These are phyloP conservation scores for Pseudogymnoascus sp. DNA, from an alignment of 2,329 filamentous ascomycete genomes.

Conservation along the genomic window DNA sequence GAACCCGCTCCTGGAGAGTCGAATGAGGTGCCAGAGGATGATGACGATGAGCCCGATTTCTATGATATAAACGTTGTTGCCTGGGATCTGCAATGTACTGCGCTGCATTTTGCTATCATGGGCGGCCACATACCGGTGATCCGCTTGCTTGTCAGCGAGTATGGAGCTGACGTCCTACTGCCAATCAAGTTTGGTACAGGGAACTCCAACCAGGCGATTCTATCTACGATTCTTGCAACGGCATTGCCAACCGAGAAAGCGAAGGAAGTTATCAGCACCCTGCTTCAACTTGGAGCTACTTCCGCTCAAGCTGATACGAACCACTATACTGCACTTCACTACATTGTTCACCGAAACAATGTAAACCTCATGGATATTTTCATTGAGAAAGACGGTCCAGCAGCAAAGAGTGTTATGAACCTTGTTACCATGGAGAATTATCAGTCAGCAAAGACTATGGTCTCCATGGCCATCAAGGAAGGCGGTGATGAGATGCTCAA, in stretches of 20 bases:
- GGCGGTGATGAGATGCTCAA: constrained; percentile 46
- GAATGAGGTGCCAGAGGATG: constrained; percentile 43
- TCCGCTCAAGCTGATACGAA: constrained; percentile 63
- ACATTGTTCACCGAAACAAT: constrained; percentile 48
- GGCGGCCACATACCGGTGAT: constrained; percentile 65
- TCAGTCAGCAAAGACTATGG: constrained; percentile 36
- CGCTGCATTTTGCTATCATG: constrained; percentile 72
- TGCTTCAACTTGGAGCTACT: constrained; percentile 65
- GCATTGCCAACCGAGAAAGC: constrained; percentile 56
- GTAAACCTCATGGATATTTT: constrained; percentile 42
- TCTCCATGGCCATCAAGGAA: constrained; percentile 52
- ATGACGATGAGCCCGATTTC: constrained; percentile 65
- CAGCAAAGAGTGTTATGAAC: constrained; percentile 58
- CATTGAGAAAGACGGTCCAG: constrained; percentile 50
- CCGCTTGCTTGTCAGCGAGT: constrained; percentile 61
- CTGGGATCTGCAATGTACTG: constrained; percentile 69
- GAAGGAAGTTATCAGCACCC: constrained; percentile 53
- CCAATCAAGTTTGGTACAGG: constrained; percentile 58
- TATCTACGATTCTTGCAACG: constrained; percentile 63
- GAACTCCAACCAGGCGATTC: constrained; percentile 50
- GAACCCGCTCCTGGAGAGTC: constrained; percentile 24
- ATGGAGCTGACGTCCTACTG: constrained; percentile 69
- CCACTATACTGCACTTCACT: constrained; percentile 59
- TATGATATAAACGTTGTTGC: constrained; percentile 72
- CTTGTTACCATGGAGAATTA: constrained; percentile 44